These are phyloP conservation scores for Vanderwaltozyma yarrowii DNA, from an alignment of 805 yeast species.

Conservation along the genomic window DNA sequence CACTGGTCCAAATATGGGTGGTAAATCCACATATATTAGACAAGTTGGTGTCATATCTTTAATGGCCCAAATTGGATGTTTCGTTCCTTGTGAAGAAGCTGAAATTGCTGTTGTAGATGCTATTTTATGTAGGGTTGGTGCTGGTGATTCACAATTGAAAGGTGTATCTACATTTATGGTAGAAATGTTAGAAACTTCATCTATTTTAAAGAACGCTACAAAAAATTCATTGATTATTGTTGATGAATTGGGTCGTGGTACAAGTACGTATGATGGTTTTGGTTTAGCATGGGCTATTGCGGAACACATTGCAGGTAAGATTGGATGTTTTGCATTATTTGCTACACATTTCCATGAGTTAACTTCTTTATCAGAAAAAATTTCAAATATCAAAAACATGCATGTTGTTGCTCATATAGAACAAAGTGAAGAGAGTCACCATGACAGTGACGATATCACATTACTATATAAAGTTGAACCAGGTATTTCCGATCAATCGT, in stretches of 20 bases:
- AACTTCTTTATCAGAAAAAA: constrained; percentile 61
- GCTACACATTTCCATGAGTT: constrained; percentile 98
- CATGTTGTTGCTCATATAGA: constrained; percentile 92
- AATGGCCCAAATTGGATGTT: constrained; percentile 85
- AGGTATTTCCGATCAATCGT: constrained; percentile 92
- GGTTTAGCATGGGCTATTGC: constrained; percentile 97
- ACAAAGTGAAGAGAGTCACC: constrained; percentile 26
- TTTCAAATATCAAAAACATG: constrained; percentile 60
- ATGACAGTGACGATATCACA: constrained; percentile 57
- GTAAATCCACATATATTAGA: constrained; percentile 86
- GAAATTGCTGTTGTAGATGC: constrained; percentile 83
- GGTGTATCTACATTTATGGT: constrained; percentile 98
- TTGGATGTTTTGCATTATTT: constrained; percentile 73
- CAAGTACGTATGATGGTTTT: constrained; percentile 87
- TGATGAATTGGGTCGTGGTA: constrained; percentile 84
- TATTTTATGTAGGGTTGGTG: constrained; percentile 93
- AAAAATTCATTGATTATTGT: constrained; percentile 78
- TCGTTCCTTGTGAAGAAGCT: constrained; percentile 71
- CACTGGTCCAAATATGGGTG: constrained; percentile 98
- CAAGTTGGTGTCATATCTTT: constrained; percentile 81
- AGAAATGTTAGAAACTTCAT: constrained; percentile 94
- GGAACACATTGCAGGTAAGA: constrained; percentile 63
- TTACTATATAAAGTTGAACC: constrained; percentile 88
- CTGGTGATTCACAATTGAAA: constrained; percentile 94
- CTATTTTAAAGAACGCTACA: constrained; percentile 80